Evolutionary conservation across 2,329 filamentous ascomycete species (phyloP).

Genomic region (Plenodomus biglobosus): DNA sequence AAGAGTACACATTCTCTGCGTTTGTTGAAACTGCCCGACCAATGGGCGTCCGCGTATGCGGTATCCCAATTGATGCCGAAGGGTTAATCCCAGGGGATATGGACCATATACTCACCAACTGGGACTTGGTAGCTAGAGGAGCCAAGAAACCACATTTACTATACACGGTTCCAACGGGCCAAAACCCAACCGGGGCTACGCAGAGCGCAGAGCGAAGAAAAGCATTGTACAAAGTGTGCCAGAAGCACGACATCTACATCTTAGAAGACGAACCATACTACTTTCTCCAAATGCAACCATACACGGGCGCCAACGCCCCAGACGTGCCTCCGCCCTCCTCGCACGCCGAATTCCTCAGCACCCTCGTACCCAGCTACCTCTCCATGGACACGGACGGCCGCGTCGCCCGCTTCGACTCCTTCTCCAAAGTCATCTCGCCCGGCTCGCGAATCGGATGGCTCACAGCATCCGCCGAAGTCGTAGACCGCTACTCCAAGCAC

Average conservation of each 20-base stretch:
- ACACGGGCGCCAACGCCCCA: slow-evolving; percentile 58
- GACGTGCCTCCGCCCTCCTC: slow-evolving; percentile 59
- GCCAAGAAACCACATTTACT: slow-evolving; percentile 67
- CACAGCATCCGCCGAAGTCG: slow-evolving; percentile 79
- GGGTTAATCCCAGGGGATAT: slow-evolving; percentile 64
- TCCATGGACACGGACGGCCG: slow-evolving; percentile 83
- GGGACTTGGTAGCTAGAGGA: slow-evolving; percentile 59
- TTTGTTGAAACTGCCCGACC: slow-evolving; percentile 67
- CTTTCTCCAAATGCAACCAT: slow-evolving; percentile 85
- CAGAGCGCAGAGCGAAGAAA: slow-evolving; percentile 67
- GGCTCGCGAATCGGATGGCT: slow-evolving; percentile 86
- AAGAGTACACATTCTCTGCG: slow-evolving; percentile 88
- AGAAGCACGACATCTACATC: slow-evolving; percentile 83
- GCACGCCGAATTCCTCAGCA: slow-evolving; percentile 72
- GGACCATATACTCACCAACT: slow-evolving; percentile 64
- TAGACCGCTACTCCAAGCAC: slow-evolving; percentile 80
- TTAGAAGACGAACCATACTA: slow-evolving; percentile 95
- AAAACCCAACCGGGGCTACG: slow-evolving; percentile 89
- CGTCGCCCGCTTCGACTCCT: slow-evolving; percentile 87
- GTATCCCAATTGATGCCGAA: slow-evolving; percentile 66
- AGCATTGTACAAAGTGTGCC: slow-evolving; percentile 74
- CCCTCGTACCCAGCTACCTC: slow-evolving; percentile 73
- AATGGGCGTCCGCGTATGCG: slow-evolving; percentile 62
- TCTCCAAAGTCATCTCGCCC: slow-evolving; percentile 87
- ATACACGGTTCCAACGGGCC: slow-evolving; percentile 76